Conservation (phyloP, 208 protist species). For the Leishmania martiniquensis region DNA sequence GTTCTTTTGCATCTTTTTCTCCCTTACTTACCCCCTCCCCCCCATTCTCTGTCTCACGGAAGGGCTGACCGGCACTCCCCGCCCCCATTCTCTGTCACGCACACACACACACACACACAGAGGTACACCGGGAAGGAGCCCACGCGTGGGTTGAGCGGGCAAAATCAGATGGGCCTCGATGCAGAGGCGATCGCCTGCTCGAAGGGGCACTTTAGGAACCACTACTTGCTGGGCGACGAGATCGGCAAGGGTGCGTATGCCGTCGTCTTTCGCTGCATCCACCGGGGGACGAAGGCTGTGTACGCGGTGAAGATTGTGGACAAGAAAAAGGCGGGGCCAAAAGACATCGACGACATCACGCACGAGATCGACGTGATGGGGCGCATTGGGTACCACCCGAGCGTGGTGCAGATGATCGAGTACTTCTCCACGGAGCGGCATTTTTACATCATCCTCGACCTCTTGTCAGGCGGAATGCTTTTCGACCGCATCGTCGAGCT, state of each 20-base stretch:
- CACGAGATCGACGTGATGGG: conserved; percentile 85
- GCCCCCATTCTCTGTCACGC: background rate
- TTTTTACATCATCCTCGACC: conserved; percentile 97
- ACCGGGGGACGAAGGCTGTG: conserved; percentile 45
- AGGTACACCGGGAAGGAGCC: background rate
- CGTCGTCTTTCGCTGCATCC: conserved; percentile 69
- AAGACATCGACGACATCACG: conserved; percentile 73
- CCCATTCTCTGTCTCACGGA: too few relatives aligned
- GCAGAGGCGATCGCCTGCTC: conserved; percentile 17
- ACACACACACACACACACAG: background rate
- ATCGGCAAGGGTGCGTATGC: conserved; percentile 83
- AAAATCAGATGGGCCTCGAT: background rate
- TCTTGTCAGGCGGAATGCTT: conserved; percentile 98
- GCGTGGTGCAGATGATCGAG: conserved; percentile 95
- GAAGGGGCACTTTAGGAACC: conserved; percentile 48
- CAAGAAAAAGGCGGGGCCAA: conserved; percentile 68
- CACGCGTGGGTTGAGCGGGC: background rate
- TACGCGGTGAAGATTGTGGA: conserved; percentile 87
- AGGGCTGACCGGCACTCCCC: too few relatives aligned
- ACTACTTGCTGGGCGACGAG: conserved; percentile 52
- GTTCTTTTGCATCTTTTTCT: too few relatives aligned
- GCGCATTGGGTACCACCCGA: conserved; percentile 64
- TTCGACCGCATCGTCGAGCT: conserved; percentile 97
- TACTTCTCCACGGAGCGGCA: conserved; percentile 89
- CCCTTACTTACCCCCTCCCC: too few relatives aligned